phyloP scores from a whole-genome alignment of 1,284 basidiomycete genomes.

The Puccinia novopanici region DNA sequence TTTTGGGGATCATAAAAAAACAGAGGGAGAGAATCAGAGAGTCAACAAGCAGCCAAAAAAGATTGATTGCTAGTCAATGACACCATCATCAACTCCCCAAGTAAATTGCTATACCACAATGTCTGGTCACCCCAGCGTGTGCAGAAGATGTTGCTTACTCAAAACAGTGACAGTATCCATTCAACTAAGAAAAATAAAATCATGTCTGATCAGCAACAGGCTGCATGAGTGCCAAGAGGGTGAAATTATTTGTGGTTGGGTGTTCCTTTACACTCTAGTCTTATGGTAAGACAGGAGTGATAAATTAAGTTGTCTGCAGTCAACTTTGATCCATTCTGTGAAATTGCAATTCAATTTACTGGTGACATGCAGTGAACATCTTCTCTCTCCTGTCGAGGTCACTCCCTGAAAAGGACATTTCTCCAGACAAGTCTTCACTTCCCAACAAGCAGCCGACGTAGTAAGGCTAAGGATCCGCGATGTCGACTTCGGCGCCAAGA shows the following conservation, averaged over 20 bases:
- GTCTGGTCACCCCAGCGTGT: constrained; percentile 47
- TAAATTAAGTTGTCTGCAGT: background rate
- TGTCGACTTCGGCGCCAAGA: constrained; percentile 26
- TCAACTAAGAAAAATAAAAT: background rate
- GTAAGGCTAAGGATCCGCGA: background rate
- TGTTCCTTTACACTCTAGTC: background rate
- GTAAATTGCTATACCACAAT: constrained; percentile 28
- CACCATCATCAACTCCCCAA: background rate
- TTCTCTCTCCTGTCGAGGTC: too few species aligned
- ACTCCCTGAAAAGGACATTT: background rate
- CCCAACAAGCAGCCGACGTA: background rate
- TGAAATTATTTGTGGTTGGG: constrained; percentile 28
- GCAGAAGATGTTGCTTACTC: background rate
- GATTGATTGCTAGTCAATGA: background rate
- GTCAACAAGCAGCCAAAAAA: background rate
- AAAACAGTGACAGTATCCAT: too few species aligned
- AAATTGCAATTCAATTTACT: background rate
- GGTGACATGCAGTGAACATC: background rate
- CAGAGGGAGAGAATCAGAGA: background rate
- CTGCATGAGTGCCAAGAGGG: constrained; percentile 36
- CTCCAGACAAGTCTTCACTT: background rate
- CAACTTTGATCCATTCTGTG: background rate
- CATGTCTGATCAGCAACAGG: background rate
- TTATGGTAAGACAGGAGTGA: background rate
- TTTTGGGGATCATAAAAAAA: constrained; percentile 22